Base-by-base conservation (phyloP, 257 asterid species). In the Lithospermum erythrorhizon region DNA sequence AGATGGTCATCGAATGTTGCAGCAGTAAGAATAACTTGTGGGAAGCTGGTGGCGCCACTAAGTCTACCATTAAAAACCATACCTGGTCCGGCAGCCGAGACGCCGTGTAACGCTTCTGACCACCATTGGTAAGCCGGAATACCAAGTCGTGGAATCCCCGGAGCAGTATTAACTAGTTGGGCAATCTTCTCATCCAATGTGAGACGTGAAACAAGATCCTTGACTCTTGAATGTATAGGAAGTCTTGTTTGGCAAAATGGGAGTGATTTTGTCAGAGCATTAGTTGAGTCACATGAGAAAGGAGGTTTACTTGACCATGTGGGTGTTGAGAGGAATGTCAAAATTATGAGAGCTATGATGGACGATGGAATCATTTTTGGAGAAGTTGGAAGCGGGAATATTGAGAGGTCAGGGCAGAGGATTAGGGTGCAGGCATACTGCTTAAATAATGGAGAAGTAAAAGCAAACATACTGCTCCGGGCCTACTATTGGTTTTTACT, bases 81-180 rank as follows among this genome's bases (percentile, higher is more conserved):
- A 48, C 97, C 95, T n/a, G 4, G 35, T 3, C 97, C 95, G 35
- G 71, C 83, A 21, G 77, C 72, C 55, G 95, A 79, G 41, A 89
- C 93, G n/a, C 97, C 97, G 87, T 89, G 97, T 60, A 89, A 35
- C 0, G 94, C 95, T 67, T 89, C 97, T 29, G 95, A 86, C 97
- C 97, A 89, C 97, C 97, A 89, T 75, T 86, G 79, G 66, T 86
- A 89, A 9, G 86, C 77, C 53, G 97, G 95, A 19, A 89, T 55
- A 3, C 95, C 95, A 61, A 89, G 94, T 1, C 97, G 72, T 0
- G 91, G 91, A 1, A 89, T 69, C 16, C 75, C 85, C 25, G 91
- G 77, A 1, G 95, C 91, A 6, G 95, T 70, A 81, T 72, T 87
- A 9, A 81, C 87, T 3, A 89, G 91, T 76, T 89, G 97, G 20